Base-by-base conservation (phyloP, 495 filamentous ascomycete genomes). In the Paragyromitra xinjiangensis region DNA sequence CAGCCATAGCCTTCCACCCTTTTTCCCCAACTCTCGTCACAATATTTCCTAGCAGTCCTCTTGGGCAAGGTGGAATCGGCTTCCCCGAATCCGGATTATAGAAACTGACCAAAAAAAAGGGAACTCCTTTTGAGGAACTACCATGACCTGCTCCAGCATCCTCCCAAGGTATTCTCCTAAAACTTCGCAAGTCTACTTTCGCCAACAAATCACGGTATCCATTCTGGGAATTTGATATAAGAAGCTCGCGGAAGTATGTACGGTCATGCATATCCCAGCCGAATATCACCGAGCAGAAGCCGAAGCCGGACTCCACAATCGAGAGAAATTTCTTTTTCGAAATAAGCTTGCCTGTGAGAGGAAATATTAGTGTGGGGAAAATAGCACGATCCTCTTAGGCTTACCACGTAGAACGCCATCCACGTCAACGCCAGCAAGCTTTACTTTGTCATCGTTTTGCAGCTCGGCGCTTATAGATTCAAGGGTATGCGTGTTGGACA, bases 211-310 rank as follows among this genome's bases (percentile, higher is more conserved):
- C 95, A 59, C 92, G 88, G 82, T 97, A 98, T 40, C 95, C 95
- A 80, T 97, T 99, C 77, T 94, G 90, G 82, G 92, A 91, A 83
- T 97, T 98, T 85, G 92, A 94, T 82, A 98, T 91, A 79, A 89
- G 88, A 62, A 98, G 88, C 84, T 98, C 94, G 68, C 87, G 86
- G 82, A 89, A 90, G 81, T 99, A 98, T 7, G 93, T 95, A 82
- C 88, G 87, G 81, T 99, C 95, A 84, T 98, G 95, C 93, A 97
- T 97, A 79, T 99, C 95, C 95, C 95, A 98, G 80, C 94, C 95
- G 80, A 97, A 98, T 45, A 99, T 89, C 68, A 98, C 94, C 3
- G 92, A 95, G 86, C 95, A 99, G 87, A 98, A 99, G 22, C 95
- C 95, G 80, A 99, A 99, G 59, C 95, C 95, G 53, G 90, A 88